Base-by-base conservation (phyloP, 2,329 filamentous ascomycete genomes). In the Lasiodiplodia citricola region DNA sequence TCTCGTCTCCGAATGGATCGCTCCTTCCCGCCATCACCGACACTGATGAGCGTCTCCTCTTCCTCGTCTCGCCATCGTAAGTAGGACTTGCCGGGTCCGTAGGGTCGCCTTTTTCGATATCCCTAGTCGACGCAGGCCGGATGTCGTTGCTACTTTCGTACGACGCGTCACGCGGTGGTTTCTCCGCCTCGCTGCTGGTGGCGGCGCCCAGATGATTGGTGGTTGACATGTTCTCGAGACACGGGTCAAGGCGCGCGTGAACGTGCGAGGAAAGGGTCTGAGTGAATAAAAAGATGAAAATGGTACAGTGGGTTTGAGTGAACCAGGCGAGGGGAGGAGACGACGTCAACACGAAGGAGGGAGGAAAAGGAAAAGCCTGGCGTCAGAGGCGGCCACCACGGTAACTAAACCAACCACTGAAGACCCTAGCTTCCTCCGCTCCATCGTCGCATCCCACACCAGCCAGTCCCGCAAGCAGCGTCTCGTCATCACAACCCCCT, bases 1-100 rank as follows among this genome's bases (percentile, higher is more conserved):
- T 72, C 71, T 78, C 76, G 51, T 76, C 72, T 6, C 74, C 74
- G 54, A 76, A 78, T 10, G 66, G 66, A 38, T 68, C 66, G 11
- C 37, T 58, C 38, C 25, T 67, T 13, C 58, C 58, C 23, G 11
- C 58, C 58, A 25, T n/a, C 25, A 56, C 54, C 28, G 54, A 31
- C 54, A n/a, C 28, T 11, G 18, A 38, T 13, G 44, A 52, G 18
- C 38, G 21, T 3, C 38, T 41, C 57, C 57, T 28, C 38, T 47
- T 50, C 8, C 16, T 50, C 21, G 23, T 28, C 11, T 28, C 56
- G 14, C 23, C 56, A 16, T 25, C 37, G 14, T 28, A 18, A 13
- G n/a, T 41, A 25, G 35, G 28, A 18, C 38, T 37, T 13, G 18
- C 18, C 28, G 44, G 60, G 11, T 21, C 44, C 14, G 44, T 16